phyloP scores from a whole-genome alignment of 768 basidiomycete genomes.

The Termitomyces heimii region DNA sequence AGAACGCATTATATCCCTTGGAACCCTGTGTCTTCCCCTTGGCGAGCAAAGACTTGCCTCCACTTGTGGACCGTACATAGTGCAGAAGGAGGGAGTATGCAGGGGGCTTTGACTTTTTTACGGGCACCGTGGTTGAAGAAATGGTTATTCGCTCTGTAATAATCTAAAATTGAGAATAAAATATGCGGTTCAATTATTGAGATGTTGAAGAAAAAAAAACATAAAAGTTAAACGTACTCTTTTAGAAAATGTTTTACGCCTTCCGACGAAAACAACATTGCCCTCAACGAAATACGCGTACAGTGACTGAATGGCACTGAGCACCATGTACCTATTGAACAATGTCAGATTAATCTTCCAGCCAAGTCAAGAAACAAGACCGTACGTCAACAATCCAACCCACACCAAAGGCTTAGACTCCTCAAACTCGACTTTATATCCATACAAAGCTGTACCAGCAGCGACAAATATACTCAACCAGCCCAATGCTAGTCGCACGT shows the following conservation, averaged over 20 bases:
- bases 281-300: constrained; percentile 88
- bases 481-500: constrained; percentile 81
- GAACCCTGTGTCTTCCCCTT: constrained; percentile 56
- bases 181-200: constrained; percentile 13
- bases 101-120: constrained; percentile 47
- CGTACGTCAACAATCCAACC: constrained; percentile 74
- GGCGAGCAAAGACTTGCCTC: constrained; percentile 80
- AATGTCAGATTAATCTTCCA: constrained; percentile 4
- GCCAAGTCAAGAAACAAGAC: constrained; percentile 15
- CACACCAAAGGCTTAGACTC: constrained; percentile 77
- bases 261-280: constrained; percentile 81
- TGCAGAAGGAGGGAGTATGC: constrained; percentile 61
- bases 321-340: constrained; percentile 57
- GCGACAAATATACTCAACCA: constrained; percentile 85
- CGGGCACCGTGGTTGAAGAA: constrained; percentile 60
- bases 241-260: constrained; percentile 85
- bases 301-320: constrained; percentile 67
- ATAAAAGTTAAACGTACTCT: constrained; percentile 42
- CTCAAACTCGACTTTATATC: constrained; percentile 86
- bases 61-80: constrained; percentile 76
- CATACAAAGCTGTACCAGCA: constrained; percentile 75
- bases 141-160: constrained; percentile 87
- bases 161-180: constrained; percentile 56
- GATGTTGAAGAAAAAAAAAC: background rate
- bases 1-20: constrained; percentile 65